phyloP scores from a whole-genome alignment of 352 stramenopile genomes.

The Pythium grandisporangium region DNA sequence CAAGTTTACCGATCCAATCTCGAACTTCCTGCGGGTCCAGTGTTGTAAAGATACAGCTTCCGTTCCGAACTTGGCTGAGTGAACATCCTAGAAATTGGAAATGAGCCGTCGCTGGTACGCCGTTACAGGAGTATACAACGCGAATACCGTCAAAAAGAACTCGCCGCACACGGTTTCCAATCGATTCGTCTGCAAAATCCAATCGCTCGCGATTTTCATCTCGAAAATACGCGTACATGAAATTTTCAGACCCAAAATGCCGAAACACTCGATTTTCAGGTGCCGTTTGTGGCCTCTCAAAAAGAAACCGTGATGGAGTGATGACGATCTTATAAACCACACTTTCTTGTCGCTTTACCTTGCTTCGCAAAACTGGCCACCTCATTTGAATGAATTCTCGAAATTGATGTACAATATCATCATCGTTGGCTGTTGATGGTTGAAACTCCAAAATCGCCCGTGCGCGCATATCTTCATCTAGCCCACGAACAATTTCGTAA shows the following conservation, averaged over 20 bases:
- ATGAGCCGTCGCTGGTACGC: conserved; percentile 11
- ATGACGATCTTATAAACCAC: conserved; percentile 59
- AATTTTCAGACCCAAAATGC: conserved; percentile 55
- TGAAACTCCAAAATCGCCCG: not conserved
- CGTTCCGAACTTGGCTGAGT: conserved; percentile 67
- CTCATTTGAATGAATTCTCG: conserved; percentile 3
- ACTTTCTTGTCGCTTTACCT: conserved; percentile 6
- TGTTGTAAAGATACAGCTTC: conserved; percentile 56
- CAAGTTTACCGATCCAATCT: conserved; percentile 54
- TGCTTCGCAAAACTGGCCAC: conserved; percentile 3
- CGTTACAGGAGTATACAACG: conserved; percentile 15
- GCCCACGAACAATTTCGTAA: conserved; percentile 4
- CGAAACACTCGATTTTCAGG: conserved; percentile 65
- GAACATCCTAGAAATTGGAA: conserved; percentile 64
- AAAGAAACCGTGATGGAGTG: conserved; percentile 58
- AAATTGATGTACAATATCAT: conserved; percentile 5
- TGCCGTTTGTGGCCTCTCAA: conserved; percentile 33
- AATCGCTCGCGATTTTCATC: conserved; percentile 71
- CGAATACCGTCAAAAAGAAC: conserved; percentile 10
- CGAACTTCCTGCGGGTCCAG: conserved; percentile 39
- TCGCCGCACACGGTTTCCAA: conserved; percentile 27
- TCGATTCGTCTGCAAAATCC: conserved; percentile 30
- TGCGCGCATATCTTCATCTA: conserved; percentile 2
- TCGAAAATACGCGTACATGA: conserved; percentile 79
- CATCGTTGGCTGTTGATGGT: not conserved